Base-by-base conservation (phyloP, 1,284 basidiomycete species). In the Porodaedalea pini region DNA sequence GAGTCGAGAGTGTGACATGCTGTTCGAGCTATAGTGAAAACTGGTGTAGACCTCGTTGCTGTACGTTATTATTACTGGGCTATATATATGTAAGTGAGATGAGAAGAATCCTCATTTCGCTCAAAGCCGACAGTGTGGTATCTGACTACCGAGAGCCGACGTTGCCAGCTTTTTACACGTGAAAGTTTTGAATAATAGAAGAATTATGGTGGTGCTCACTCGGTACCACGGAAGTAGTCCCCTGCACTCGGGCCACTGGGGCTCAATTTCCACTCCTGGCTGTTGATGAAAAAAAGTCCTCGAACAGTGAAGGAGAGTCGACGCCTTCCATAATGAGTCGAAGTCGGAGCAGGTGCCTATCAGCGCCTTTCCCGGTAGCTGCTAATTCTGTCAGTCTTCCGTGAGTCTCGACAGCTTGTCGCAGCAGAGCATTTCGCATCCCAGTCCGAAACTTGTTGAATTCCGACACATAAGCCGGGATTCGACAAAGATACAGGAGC, bases 221-320 rank as follows among this genome's bases (percentile, higher is more conserved):
- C 95, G 4, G 94, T 98, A 1, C 95, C 95, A 53, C 85, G 83
- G 74, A 98, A 98, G 51, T 88, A 78, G 65, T 88, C 80, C 0
- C 95, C 95, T 19, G 90, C 87, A 69, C 88, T 93, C 64, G 98
- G 70, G 2, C 91, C 94, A 71, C 92, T 95, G 4, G 96, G 98
- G 65, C 90, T 93, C 51, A 98, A 75, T 67, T 89, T 91, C 95
- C 95, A 98, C 60, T 85, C 81, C 67, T 90, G 82, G 65, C 90
- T 93, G 63, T 81, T 79, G 41, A 75, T 72, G 70, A 94, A 97
- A n/a, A 94, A 69, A 40, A 82, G 71, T 98, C 94, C 11, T 90
- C 80, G 64, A 96, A 90, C 2, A 96, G 70, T 1, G 74, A 59
- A 19, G 74, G 66, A 3, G 72, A 72, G 59, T 80, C 78, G 27